Conservation (phyloP, 768 basidiomycete genomes). For the Peribolospora baueri region DNA sequence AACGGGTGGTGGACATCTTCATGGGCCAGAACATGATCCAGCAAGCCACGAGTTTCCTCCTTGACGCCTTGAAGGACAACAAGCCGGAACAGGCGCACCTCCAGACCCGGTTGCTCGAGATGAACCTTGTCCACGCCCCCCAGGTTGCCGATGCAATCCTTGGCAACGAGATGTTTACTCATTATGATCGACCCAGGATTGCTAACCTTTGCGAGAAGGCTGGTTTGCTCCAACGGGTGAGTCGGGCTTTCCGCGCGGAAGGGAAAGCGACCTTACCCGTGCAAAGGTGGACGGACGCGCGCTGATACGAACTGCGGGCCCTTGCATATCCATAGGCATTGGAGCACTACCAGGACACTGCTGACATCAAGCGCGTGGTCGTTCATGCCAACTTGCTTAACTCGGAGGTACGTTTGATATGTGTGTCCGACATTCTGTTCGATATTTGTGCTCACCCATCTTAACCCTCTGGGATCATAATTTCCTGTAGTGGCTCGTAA, state of each 20-base stretch:
- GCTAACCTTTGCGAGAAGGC: conserved; percentile 98
- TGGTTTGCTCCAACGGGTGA: conserved; percentile 70
- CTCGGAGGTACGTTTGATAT: conserved; percentile 36
- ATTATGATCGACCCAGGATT: conserved; percentile 87
- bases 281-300: neutral
- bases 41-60: conserved; percentile 87
- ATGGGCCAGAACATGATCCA: conserved; percentile 99
- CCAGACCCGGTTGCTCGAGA: conserved; percentile 87
- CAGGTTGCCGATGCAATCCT: conserved; percentile 98
- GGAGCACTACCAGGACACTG: conserved; percentile 90
- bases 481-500: conserved; percentile 59
- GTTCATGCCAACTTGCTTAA: conserved; percentile 70
- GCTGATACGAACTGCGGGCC: neutral
- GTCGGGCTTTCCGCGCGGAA: conserved; percentile 11
- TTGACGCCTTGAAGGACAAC: conserved; percentile 96
- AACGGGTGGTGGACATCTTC: conserved; percentile 94
- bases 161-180: conserved; percentile 91
- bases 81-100: conserved; percentile 86
- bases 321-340: conserved; percentile 40
- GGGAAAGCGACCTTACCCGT: neutral
- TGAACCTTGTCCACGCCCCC: conserved; percentile 91
- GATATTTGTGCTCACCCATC: neutral
- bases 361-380: conserved; percentile 95
- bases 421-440: conserved; percentile 1
- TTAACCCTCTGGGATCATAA: too few relatives aligned